phyloP scores from a whole-genome alignment of 2,329 filamentous ascomycete species.

The Alternaria sp. region DNA sequence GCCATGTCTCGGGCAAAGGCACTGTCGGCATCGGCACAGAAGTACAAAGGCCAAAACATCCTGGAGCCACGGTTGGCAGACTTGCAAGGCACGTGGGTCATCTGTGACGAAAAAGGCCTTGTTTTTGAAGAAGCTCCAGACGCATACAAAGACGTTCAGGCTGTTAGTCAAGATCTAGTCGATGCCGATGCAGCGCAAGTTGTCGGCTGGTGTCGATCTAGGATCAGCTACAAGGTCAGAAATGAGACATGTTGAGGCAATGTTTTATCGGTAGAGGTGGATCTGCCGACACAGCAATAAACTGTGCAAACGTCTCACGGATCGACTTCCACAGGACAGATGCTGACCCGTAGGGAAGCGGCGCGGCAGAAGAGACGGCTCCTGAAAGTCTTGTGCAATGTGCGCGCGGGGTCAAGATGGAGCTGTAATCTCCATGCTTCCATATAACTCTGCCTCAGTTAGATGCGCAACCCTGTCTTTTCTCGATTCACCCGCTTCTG shows the following conservation, averaged over 20 bases:
- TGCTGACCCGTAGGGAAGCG: not conserved
- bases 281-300: not conserved
- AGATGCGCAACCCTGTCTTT: conserved; percentile 16
- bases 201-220: conserved; percentile 45
- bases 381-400: not conserved
- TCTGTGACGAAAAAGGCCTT: conserved; percentile 51
- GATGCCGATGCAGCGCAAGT: conserved; percentile 42
- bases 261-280: not conserved
- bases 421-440: not conserved
- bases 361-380: not conserved
- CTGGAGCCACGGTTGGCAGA: conserved; percentile 32
- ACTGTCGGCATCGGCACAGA: conserved; percentile 38
- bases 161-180: conserved; percentile 49
- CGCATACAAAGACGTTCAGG: conserved; percentile 51
- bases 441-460: conserved; percentile 9
- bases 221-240: conserved; percentile 52
- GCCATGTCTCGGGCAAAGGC: conserved; percentile 52
- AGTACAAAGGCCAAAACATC: conserved; percentile 46
- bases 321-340: not conserved
- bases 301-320: not conserved
- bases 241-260: conserved; percentile 35
- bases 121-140: conserved; percentile 53
- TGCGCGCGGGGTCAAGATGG: not conserved
- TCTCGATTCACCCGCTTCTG: conserved; percentile 2
- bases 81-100: conserved; percentile 47